A percentile compares a stretch with the other conserved stretches of the same genome.
These are phyloP conservation scores for Strobilomyces echinocephalus DNA, from an alignment of 768 basidiomycete genomes.

Conservation along the genomic window DNA sequence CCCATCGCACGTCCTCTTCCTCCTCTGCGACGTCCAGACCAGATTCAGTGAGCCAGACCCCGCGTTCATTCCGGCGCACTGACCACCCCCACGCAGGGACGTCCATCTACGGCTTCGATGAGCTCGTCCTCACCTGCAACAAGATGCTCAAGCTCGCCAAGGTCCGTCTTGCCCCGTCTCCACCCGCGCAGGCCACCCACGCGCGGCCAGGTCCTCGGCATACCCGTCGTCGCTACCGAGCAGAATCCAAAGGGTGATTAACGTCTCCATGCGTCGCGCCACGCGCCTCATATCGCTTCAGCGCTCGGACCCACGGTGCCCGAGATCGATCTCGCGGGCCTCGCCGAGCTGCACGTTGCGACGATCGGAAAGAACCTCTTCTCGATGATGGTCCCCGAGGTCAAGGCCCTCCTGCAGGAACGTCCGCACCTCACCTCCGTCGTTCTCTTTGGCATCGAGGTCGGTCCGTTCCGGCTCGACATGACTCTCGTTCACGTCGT, in stretches of 20 bases:
- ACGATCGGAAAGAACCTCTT: slow-evolving; percentile 77
- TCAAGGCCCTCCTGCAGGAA: slow-evolving; percentile 46
- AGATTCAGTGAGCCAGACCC: slow-evolving; percentile 52
- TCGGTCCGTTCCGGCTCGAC: slow-evolving; percentile 28
- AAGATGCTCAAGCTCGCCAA: slow-evolving; percentile 77
- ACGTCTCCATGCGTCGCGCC: background rate
- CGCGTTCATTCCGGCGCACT: too few species aligned
- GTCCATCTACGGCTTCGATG: slow-evolving; percentile 66
- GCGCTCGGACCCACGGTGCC: slow-evolving; percentile 67
- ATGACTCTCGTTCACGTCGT: slow-evolving; percentile 3
- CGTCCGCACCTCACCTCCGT: slow-evolving; percentile 51
- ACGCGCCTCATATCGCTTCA: slow-evolving; percentile 26
- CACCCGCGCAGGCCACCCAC: background rate
- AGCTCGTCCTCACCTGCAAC: slow-evolving; percentile 61
- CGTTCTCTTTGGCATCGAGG: slow-evolving; percentile 87
- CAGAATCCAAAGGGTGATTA: slow-evolving; percentile 73
- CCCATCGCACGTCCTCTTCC: slow-evolving; percentile 50
- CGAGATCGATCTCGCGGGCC: slow-evolving; percentile 50
- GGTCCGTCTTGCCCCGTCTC: slow-evolving; percentile 31
- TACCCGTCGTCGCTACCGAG: slow-evolving; percentile 77
- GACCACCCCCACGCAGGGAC: slow-evolving; percentile 31
- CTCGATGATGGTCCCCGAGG: slow-evolving; percentile 76
- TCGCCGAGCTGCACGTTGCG: slow-evolving; percentile 54
- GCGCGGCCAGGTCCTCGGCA: slow-evolving; percentile 43
- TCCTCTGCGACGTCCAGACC: slow-evolving; percentile 82